A percentile compares a stretch with the other conserved stretches of the same genome.
phyloP scores from a whole-genome alignment of 2,329 filamentous ascomycete genomes.

The Cordyceps farinosa region DNA sequence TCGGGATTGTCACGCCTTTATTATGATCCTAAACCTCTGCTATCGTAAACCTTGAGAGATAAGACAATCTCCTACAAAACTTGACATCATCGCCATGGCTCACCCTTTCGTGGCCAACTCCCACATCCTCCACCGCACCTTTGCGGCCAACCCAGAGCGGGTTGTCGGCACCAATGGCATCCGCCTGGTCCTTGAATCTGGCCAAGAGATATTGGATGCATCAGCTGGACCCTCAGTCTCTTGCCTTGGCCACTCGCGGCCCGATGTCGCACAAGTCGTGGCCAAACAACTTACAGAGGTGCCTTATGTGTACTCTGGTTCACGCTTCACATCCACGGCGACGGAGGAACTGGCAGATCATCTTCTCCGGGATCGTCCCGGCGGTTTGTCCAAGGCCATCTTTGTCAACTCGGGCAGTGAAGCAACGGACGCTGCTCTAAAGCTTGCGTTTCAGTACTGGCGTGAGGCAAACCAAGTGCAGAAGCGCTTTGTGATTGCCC shows the following conservation, averaged over 20 bases:
- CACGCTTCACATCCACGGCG: conserved; percentile 10
- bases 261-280: conserved; percentile 10
- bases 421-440: conserved; percentile 47
- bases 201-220: conserved; percentile 13
- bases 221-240: conserved; percentile 16
- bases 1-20: too few relatives aligned
- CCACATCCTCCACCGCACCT: conserved; percentile 16
- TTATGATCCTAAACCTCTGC: too few relatives aligned
- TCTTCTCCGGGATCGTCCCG: conserved; percentile 9
- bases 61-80: background rate
- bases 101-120: conserved; percentile 15
- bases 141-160: background rate
- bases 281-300: conserved; percentile 9
- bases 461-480: conserved; percentile 37
- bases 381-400: conserved; percentile 19
- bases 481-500: conserved; percentile 38
- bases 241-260: conserved; percentile 7
- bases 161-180: background rate
- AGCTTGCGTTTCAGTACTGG: conserved; percentile 47
- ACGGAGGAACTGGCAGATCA: conserved; percentile 16
- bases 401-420: conserved; percentile 29
- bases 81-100: background rate
- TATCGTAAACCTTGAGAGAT: too few relatives aligned
- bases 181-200: conserved; percentile 3
- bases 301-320: conserved; percentile 19